phyloP scores from a whole-genome alignment of 257 asterid genomes.

The Lavandula angustifolia region DNA sequence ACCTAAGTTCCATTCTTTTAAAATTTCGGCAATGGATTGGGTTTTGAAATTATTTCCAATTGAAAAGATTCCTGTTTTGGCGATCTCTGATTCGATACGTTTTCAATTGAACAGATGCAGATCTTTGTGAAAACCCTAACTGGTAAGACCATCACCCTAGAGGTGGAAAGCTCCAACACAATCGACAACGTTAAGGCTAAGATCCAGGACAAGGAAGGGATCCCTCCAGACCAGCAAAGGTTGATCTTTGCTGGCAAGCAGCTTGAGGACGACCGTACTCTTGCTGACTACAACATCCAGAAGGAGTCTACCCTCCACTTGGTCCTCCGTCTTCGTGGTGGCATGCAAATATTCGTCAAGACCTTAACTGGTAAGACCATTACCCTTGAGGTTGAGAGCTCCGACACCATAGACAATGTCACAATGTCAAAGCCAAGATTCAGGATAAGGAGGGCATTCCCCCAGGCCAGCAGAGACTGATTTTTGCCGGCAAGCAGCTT shows the following conservation, averaged over 20 bases:
- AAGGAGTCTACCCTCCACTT: too few relatives aligned
- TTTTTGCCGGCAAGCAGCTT: constrained; percentile 46
- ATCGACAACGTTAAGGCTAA: constrained; percentile 34
- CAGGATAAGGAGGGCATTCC: constrained; percentile 48
- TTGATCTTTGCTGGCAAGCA: constrained; percentile 42
- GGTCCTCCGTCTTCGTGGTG: too few relatives aligned
- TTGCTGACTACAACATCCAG: constrained; percentile 25
- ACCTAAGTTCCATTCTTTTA: too few relatives aligned
- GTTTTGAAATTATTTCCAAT: too few relatives aligned
- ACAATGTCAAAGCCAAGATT: constrained; percentile 46
- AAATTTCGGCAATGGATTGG: background rate
- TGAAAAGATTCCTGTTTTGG: too few relatives aligned
- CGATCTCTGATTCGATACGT: background rate
- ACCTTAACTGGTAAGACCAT: too few relatives aligned
- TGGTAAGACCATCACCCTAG: constrained; percentile 34
- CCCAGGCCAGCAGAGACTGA: constrained; percentile 48
- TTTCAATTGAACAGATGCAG: constrained; percentile 10
- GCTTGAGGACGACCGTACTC: constrained; percentile 40
- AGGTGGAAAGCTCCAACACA: constrained; percentile 35
- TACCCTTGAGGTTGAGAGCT: too few relatives aligned
- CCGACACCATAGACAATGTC: constrained; percentile 30
- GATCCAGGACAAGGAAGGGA: constrained; percentile 40
- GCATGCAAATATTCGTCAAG: too few relatives aligned
- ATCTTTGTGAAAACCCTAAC: constrained; percentile 34
- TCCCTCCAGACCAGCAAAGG: constrained; percentile 41